These are phyloP conservation scores for Allantophomopsis cytisporea DNA, from an alignment of 2,329 filamentous ascomycete genomes.

Conservation along the genomic window DNA sequence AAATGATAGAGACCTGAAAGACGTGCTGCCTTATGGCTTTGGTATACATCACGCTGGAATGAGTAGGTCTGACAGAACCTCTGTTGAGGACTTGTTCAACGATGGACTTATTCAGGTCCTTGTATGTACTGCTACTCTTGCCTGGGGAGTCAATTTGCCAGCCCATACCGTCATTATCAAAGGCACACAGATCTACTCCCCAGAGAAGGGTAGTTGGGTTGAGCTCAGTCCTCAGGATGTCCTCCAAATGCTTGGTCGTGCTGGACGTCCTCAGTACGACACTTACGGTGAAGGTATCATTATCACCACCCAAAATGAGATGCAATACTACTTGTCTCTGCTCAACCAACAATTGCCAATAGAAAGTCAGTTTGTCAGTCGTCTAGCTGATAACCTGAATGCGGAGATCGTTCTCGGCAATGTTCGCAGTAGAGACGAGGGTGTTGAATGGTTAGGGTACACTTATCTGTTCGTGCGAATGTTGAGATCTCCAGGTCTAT, in stretches of 20 bases:
- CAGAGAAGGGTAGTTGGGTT: slow-evolving; percentile 97
- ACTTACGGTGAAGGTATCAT: slow-evolving; percentile 98
- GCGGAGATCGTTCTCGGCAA: slow-evolving; percentile 94
- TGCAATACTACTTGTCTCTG: slow-evolving; percentile 93
- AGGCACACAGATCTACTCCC: slow-evolving; percentile 94
- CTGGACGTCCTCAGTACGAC: slow-evolving; percentile 90
- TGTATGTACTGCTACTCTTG: slow-evolving; percentile 93
- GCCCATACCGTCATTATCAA: slow-evolving; percentile 99
- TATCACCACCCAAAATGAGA: slow-evolving; percentile 87
- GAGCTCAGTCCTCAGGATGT: slow-evolving; percentile 96
- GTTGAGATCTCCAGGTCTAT: slow-evolving; percentile 87
- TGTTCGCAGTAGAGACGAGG: slow-evolving; percentile 80
- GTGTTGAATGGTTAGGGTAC: slow-evolving; percentile 98
- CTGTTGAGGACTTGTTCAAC: slow-evolving; percentile 88
- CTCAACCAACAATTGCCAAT: slow-evolving; percentile 97
- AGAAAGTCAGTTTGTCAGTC: slow-evolving; percentile 89
- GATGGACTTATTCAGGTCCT: slow-evolving; percentile 88
- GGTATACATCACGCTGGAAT: slow-evolving; percentile 98
- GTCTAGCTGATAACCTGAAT: slow-evolving; percentile 89
- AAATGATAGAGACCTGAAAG: slow-evolving; percentile 79
- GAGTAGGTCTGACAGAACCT: slow-evolving; percentile 85
- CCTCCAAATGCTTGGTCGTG: slow-evolving; percentile 95
- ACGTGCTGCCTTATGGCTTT: slow-evolving; percentile 89
- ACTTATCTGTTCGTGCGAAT: slow-evolving; percentile 97
- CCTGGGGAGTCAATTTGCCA: slow-evolving; percentile 97